Evolutionary conservation across 2,329 filamentous ascomycete genomes (phyloP).

Genomic region (Stylonectria norvegica): DNA sequence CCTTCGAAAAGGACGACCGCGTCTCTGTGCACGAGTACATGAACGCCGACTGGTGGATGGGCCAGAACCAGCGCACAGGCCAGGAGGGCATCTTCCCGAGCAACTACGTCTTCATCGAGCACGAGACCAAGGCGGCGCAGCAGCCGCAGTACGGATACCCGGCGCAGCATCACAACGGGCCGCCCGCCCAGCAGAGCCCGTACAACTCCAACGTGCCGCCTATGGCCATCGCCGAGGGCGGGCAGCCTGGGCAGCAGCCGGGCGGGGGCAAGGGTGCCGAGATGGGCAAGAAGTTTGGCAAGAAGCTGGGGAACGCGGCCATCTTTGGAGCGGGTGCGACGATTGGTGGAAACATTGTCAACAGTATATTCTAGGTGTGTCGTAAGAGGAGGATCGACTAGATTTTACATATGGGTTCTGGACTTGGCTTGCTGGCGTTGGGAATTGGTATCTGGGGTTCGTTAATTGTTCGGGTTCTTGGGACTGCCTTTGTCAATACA

Average conservation of each 20-base stretch:
- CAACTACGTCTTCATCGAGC: slow-evolving; percentile 76
- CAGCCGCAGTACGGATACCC: slow-evolving; percentile 37
- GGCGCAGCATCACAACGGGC: slow-evolving; percentile 37
- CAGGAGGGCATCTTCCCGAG: slow-evolving; percentile 93
- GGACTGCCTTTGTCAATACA: slow-evolving; percentile 4
- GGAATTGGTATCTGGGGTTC: slow-evolving; percentile 14
- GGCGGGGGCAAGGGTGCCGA: slow-evolving; percentile 62
- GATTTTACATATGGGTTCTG: neutral
- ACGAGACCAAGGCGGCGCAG: slow-evolving; percentile 48
- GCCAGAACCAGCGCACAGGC: slow-evolving; percentile 77
- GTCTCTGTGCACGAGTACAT: slow-evolving; percentile 85
- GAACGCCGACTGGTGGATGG: slow-evolving; percentile 97
- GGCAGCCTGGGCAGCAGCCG: slow-evolving; percentile 36
- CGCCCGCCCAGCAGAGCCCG: slow-evolving; percentile 53
- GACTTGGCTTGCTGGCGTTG: slow-evolving; percentile 5
- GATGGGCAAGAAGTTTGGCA: slow-evolving; percentile 91
- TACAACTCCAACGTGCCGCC: slow-evolving; percentile 70
- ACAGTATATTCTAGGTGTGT: slow-evolving; percentile 69
- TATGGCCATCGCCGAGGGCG: slow-evolving; percentile 66
- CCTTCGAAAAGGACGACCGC: slow-evolving; percentile 75
- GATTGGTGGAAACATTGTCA: slow-evolving; percentile 84
- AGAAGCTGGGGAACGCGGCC: slow-evolving; percentile 77
- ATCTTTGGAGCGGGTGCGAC: slow-evolving; percentile 93
- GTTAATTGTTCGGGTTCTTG: slow-evolving; percentile 7
- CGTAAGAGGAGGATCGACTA: neutral